Base-by-base conservation (phyloP, 768 basidiomycete genomes). In the Brasilioporus rufonigricans region DNA sequence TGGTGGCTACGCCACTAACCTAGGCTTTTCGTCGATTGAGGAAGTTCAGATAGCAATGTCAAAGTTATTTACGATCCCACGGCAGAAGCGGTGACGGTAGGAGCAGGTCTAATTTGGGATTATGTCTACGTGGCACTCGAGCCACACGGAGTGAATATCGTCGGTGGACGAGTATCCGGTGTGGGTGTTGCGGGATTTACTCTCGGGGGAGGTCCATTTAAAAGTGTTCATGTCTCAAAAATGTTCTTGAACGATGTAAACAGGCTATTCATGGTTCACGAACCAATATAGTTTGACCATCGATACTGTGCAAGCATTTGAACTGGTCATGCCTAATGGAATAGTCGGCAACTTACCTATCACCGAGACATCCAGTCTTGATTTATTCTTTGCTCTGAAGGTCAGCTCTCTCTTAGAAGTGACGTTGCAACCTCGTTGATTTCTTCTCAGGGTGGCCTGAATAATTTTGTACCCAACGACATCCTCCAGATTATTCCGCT, bases 51-150 rank as follows among this genome's bases (percentile, higher is more conserved):
- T n/a, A n/a, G n/a, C n/a, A n/a, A n/a, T n/a, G n/a, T n/a, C n/a
- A n/a, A 77, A 0, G 46, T 73, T 16, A 67, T 53, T 1, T 83
- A 83, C 46, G 63, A 80, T 43, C 52, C 65, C 2, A 52, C 52
- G 0, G 61, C 73, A 0, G 70, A 77, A 53, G 79, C 76, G 0
- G 82, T 2, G 84, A 83, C 12, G 78, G 83, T 9, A 84, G 85
- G 21, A 80, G 84, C 2, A 83, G 76, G 5, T 12, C 64, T 83
- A 3, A 70, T 81, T 16, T 89, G 86, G 86, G 85, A 88, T 61
- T 76, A 85, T 45, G 84, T 81, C 71, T 88, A 86, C 55, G 67
- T 66, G 8, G 56, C 53, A 10, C 73, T 87, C 1, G 76, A 70
- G 9, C 80, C 79, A 1, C 60, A 74, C 44, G 71, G 70, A 1